These are phyloP conservation scores for Austroboletus niveus DNA, from an alignment of 1,284 basidiomycete genomes.

Conservation along the genomic window DNA sequence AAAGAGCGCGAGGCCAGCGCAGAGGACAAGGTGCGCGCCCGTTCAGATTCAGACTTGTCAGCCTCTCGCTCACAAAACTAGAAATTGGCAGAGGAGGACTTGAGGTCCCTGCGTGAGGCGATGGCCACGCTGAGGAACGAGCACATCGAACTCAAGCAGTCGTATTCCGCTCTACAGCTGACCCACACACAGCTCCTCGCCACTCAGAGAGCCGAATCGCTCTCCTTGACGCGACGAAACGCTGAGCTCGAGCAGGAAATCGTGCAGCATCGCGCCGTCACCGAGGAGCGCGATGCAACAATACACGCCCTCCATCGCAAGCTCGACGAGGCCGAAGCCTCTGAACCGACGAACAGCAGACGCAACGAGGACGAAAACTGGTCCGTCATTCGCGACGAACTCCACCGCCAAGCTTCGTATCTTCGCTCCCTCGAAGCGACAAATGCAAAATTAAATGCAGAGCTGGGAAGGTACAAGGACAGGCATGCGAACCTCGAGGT, in stretches of 20 bases:
- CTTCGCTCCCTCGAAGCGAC: conserved; percentile 60
- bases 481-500: conserved; percentile 64
- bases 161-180: conserved; percentile 44
- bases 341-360: conserved; percentile 21
- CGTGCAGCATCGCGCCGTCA: conserved; percentile 37
- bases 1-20: conserved; percentile 43
- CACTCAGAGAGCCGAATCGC: conserved; percentile 47
- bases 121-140: conserved; percentile 51
- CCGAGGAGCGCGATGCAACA: conserved; percentile 41
- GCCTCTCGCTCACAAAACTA: conserved; percentile 7
- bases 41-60: not conserved
- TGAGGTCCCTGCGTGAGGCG: conserved; percentile 46
- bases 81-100: conserved; percentile 39
- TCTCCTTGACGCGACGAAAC: conserved; percentile 44
- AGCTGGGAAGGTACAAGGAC: conserved; percentile 53
- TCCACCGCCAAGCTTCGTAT: conserved; percentile 61
- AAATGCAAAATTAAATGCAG: conserved; percentile 56
- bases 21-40: conserved; percentile 52
- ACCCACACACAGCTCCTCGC: conserved; percentile 45
- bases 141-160: conserved; percentile 54
- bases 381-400: conserved; percentile 57
- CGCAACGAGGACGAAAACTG: conserved; percentile 48
- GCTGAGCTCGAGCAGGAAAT: conserved; percentile 47
- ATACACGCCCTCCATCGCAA: conserved; percentile 46
- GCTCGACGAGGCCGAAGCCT: conserved; percentile 42